These are phyloP conservation scores for Venturia nashicola DNA, from an alignment of 2,329 filamentous ascomycete species.

Conservation along the genomic window DNA sequence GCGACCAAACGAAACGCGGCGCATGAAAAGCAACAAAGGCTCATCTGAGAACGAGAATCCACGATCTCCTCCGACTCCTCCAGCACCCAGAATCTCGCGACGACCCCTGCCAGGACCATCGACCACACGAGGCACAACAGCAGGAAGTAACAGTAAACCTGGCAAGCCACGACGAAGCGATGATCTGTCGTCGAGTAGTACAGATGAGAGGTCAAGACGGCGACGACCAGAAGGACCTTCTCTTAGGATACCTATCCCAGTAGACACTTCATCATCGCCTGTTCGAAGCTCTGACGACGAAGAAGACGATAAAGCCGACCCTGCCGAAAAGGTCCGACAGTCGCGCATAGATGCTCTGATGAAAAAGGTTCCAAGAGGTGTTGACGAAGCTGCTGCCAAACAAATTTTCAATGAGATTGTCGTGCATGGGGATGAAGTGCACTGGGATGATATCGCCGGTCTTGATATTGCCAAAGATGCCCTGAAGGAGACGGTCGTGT, in stretches of 20 bases:
- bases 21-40: background rate
- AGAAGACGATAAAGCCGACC: background rate
- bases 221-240: background rate
- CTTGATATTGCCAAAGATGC: slow-evolving; percentile 83
- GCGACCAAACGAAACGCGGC: background rate
- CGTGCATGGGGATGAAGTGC: slow-evolving; percentile 85
- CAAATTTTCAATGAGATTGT: slow-evolving; percentile 96
- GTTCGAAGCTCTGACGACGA: background rate
- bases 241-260: background rate
- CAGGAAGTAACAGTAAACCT: background rate
- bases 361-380: slow-evolving; percentile 55
- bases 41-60: background rate
- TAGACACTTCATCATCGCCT: background rate
- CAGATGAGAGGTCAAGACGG: background rate
- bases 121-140: background rate
- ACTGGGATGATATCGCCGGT: slow-evolving; percentile 88
- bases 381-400: slow-evolving; percentile 71
- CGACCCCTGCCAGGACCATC: background rate
- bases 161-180: background rate
- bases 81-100: background rate
- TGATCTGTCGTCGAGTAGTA: background rate
- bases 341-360: background rate
- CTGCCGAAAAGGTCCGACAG: slow-evolving; percentile 1
- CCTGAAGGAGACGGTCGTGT: slow-evolving; percentile 89
- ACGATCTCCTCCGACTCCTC: slow-evolving; percentile 1